phyloP scores from a whole-genome alignment of 306 rosid genomes.

The Acmispon strigosus region DNA sequence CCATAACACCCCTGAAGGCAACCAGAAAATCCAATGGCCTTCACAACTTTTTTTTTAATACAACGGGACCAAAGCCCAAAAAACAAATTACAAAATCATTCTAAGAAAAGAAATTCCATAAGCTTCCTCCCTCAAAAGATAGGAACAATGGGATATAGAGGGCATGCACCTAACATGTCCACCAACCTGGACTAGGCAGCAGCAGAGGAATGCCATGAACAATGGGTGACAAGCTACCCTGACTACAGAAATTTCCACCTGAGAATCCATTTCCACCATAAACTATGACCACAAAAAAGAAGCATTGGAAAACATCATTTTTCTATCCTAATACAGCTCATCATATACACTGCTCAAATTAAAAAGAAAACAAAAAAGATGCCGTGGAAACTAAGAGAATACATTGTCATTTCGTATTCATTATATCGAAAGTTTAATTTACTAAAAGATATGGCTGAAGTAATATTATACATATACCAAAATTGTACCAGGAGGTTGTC shows the following conservation, averaged over 20 bases:
- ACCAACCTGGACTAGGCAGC: no score
- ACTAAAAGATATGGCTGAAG: not conserved
- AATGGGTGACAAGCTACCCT: no score
- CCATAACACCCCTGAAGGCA: not conserved
- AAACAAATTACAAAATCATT: no score
- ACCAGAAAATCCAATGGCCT: not conserved
- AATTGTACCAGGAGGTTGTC: not conserved
- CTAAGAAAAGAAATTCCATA: no score
- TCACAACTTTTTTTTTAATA: not conserved
- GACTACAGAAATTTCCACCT: no score
- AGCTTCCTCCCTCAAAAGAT: no score
- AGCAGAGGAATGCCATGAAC: no score
- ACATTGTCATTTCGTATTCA: not conserved
- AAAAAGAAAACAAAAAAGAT: not conserved
- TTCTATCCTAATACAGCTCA: not conserved
- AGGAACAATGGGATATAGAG: no score
- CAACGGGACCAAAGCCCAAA: no score
- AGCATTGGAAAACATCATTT: not conserved
- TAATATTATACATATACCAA: constrained; percentile 8
- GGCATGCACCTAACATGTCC: no score
- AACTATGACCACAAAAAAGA: no score
- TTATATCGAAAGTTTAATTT: not conserved
- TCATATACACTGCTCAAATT: not conserved
- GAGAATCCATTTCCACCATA: no score
- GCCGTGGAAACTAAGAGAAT: not conserved